Evolutionary conservation across 2,329 filamentous ascomycete species (phyloP), one percentile per base, ranked within the genome.

Genomic region (Ustulina deusta): DNA sequence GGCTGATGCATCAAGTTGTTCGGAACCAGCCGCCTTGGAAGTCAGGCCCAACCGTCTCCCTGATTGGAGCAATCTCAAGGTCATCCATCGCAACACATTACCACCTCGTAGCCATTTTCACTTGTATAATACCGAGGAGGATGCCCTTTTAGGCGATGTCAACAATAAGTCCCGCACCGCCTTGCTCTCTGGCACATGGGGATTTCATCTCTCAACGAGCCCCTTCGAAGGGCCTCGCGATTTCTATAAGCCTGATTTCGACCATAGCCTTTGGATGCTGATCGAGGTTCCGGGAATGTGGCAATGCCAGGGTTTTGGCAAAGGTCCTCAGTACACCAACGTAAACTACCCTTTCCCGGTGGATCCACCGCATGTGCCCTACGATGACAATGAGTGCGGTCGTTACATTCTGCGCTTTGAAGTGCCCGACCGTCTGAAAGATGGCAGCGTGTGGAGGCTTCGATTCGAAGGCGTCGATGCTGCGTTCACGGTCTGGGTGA

Each of bases 381-480:
- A 85, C 1, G 84, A 91, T 20, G 89, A 91, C 40, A 89, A 90
- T 61, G 90, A 89, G 46, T 85, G 83, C 46, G 91, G 91, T 0
- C 86, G 86, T 1, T 93, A 93, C 71, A 77, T 87, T 49, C 86
- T 83, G 1, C 80, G 78, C 7, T 92, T 93, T 75, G 74, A 78
- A 0, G 81, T 90, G 0, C 83, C 83, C 0, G 72, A 81, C 3
- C 73, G 81, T 6, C 85, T 82, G 56, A 77, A 75, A 51, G 69
- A 80, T 71, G 79, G 80, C n/a, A 80, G 79, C 29, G 89, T 91
- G 71, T 81, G 91, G 15, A 82, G 90, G n/a, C 79, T 94, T 4
- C 83, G 91, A 3, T 93, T 93, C 65, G 91, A 93, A 71, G 91
- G 91, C 0, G 91, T 93, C 0, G 91, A 93, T 74, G 87, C 89